phyloP scores from a whole-genome alignment of 805 yeast species.

The Candida caryicola region DNA sequence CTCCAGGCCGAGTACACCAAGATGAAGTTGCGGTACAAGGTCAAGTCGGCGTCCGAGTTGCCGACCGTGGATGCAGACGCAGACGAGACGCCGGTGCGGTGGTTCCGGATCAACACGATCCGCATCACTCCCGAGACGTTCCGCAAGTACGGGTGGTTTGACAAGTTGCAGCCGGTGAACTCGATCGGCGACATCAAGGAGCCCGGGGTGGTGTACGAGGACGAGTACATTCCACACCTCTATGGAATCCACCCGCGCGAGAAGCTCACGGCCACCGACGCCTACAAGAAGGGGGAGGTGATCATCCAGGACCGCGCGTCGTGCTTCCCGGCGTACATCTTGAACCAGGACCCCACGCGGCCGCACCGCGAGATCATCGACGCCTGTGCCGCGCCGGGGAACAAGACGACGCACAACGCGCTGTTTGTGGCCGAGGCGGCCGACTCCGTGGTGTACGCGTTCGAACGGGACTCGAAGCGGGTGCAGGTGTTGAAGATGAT shows the following conservation, averaged over 20 bases:
- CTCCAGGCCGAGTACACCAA: conserved; percentile 79
- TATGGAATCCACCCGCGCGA: conserved; percentile 82
- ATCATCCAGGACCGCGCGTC: conserved; percentile 96
- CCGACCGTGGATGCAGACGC: conserved; percentile 45
- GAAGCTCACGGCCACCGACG: conserved; percentile 60
- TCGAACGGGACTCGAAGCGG: conserved; percentile 79
- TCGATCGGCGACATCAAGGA: conserved; percentile 40
- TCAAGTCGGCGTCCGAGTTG: conserved; percentile 49
- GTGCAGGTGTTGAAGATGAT: conserved; percentile 68
- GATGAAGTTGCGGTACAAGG: conserved; percentile 70
- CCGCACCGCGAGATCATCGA: conserved; percentile 69
- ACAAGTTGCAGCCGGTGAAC: conserved; percentile 45
- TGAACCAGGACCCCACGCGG: conserved; percentile 47
- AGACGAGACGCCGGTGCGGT: conserved; percentile 71
- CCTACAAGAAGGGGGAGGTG: conserved; percentile 71
- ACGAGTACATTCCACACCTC: conserved; percentile 68
- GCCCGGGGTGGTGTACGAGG: conserved; percentile 66
- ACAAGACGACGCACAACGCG: conserved; percentile 92
- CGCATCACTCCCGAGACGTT: conserved; percentile 43
- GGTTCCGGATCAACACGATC: conserved; percentile 75
- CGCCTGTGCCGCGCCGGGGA: conserved; percentile 98
- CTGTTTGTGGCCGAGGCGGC: conserved; percentile 44
- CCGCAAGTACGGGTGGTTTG: conserved; percentile 35
- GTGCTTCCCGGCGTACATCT: conserved; percentile 89
- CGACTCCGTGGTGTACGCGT: conserved; percentile 62